phyloP scores from a whole-genome alignment of 1,284 basidiomycete genomes.

The Amylostereum areolatum region DNA sequence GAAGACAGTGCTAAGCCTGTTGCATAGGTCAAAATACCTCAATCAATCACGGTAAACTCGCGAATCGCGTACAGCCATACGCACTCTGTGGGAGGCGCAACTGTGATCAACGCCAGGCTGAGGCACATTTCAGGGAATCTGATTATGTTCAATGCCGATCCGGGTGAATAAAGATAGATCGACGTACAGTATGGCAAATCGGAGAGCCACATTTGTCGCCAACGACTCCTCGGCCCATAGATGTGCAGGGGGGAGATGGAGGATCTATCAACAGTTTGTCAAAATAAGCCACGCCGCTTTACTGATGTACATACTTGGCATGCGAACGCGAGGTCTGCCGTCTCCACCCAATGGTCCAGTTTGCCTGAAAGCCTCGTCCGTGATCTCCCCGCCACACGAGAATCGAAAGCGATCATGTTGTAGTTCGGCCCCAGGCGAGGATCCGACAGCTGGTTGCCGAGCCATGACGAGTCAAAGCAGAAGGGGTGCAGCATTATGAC shows the following conservation, averaged over 20 bases:
- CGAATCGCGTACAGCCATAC: conserved; percentile 16
- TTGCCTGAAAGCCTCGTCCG: conserved; percentile 41
- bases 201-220: conserved; percentile 46
- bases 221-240: conserved; percentile 58
- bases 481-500: conserved; percentile 61
- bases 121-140: conserved; percentile 67
- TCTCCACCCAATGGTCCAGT: conserved; percentile 68
- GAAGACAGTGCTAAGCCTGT: conserved; percentile 52
- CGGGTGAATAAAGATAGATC: conserved; percentile 12
- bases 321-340: conserved; percentile 64
- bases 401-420: conserved; percentile 70
- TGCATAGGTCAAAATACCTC: conserved; percentile 6
- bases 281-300: conserved; percentile 1
- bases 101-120: conserved; percentile 64
- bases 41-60: neutral
- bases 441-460: conserved; percentile 58
- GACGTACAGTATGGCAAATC: conserved; percentile 56
- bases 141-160: conserved; percentile 3
- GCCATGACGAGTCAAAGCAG: conserved; percentile 63
- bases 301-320: conserved; percentile 39
- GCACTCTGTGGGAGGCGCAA: conserved; percentile 62
- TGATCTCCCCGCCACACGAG: conserved; percentile 56
- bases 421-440: conserved; percentile 47
- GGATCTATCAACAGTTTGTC: conserved; percentile 30
- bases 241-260: conserved; percentile 59